phyloP scores from a whole-genome alignment of 106 monocot species.

The Acorus gramineus region DNA sequence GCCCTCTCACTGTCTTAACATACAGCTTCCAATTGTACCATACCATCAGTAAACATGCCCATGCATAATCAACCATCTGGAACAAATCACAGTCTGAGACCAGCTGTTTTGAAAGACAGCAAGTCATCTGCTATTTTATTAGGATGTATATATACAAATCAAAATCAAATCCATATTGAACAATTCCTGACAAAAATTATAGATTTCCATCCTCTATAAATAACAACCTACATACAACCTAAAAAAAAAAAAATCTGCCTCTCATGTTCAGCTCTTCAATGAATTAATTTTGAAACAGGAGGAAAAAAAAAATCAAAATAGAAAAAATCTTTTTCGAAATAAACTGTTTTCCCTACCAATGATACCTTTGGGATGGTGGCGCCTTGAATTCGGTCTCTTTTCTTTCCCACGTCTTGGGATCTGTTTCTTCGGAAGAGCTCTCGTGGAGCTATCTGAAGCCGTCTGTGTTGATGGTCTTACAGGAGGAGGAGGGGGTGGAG shows the following conservation, averaged over 20 bases:
- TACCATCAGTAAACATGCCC: too few species aligned
- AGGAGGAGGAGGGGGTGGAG: constrained; percentile 1
- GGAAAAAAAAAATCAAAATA: background rate
- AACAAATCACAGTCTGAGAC: background rate
- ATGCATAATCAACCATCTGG: background rate
- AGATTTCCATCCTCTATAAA: background rate
- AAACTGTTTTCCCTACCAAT: constrained; percentile 18
- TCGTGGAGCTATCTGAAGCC: constrained; percentile 2
- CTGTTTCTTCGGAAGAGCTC: constrained; percentile 25
- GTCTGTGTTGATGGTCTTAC: constrained; percentile 8
- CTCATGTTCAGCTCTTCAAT: background rate
- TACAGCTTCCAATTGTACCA: too few species aligned
- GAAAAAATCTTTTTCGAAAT: constrained; percentile 4
- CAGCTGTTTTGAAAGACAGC: background rate
- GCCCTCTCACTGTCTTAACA: too few species aligned
- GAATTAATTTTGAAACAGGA: constrained; percentile 2
- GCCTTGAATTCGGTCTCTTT: constrained; percentile 36
- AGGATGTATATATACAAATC: constrained; percentile 20
- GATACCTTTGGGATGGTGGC: constrained; percentile 21
- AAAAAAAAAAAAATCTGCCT: background rate
- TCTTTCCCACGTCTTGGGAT: constrained; percentile 27
- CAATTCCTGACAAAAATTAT: constrained; percentile 8
- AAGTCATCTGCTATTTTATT: constrained; percentile 13
- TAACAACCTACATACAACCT: background rate
- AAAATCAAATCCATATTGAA: constrained; percentile 23